These are phyloP conservation scores for Microglena sp. DNA, from an alignment of 139 green algal genomes.

Conservation along the genomic window DNA sequence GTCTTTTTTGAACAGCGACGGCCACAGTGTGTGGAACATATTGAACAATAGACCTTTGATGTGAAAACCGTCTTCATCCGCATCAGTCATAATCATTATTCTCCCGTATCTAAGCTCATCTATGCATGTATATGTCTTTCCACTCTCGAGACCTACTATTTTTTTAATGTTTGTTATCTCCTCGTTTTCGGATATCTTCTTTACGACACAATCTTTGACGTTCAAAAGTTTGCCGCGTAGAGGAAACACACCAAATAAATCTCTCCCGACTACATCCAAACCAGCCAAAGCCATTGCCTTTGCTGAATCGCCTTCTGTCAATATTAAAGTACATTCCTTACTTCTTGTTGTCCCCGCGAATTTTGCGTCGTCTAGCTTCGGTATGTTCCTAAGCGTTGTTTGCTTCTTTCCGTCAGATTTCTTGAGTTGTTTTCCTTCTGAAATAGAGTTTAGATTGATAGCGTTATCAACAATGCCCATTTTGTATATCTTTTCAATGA, in stretches of 20 bases:
- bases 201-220: constrained; percentile 37
- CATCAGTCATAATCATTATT: constrained; percentile 17
- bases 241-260: constrained; percentile 53
- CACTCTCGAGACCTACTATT: constrained; percentile 52
- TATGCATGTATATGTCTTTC: constrained; percentile 10
- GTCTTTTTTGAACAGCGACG: constrained; percentile 6
- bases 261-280: constrained; percentile 41
- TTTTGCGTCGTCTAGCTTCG: constrained; percentile 62
- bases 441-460: background rate
- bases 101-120: constrained; percentile 15
- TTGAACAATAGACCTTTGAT: constrained; percentile 26
- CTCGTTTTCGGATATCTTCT: constrained; percentile 43
- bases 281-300: constrained; percentile 50
- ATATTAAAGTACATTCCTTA: constrained; percentile 50
- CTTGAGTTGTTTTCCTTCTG: background rate
- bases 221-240: constrained; percentile 56
- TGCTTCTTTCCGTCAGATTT: constrained; percentile 6
- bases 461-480: background rate
- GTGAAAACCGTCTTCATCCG: constrained; percentile 14
- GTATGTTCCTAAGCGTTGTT: constrained; percentile 15
- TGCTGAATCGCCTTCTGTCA: constrained; percentile 57
- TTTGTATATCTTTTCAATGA: background rate
- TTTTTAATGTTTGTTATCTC: constrained; percentile 57
- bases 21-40: constrained; percentile 15
- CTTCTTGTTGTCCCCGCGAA: constrained; percentile 37